Conservation (phyloP, 805 yeast genomes). For the Ogataea neopini region DNA sequence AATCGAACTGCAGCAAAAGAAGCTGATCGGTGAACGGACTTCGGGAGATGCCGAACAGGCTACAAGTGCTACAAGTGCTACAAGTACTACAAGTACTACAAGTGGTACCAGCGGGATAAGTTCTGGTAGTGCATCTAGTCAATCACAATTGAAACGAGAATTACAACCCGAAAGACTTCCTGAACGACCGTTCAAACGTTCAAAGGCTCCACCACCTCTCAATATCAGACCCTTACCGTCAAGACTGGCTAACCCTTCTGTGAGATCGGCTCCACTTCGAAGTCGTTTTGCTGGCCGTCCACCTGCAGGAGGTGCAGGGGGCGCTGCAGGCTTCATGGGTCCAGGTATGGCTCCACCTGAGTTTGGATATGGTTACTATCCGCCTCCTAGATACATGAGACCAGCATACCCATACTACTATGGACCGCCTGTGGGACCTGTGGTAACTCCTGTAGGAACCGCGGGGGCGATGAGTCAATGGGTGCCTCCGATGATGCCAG, state of each 20-base stretch:
- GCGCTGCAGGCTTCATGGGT: not conserved
- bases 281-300: conserved; percentile 1
- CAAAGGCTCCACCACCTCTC: conserved; percentile 27
- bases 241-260: conserved; percentile 9
- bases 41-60: conserved; percentile 1
- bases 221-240: conserved; percentile 11
- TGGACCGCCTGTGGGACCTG: conserved; percentile 2
- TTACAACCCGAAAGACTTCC: conserved; percentile 8
- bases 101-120: conserved; percentile 4
- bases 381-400: conserved; percentile 1
- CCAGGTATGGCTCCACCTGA: not conserved
- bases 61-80: not conserved
- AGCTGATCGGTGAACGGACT: conserved; percentile 19
- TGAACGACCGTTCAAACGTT: conserved; percentile 21
- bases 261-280: conserved; percentile 21
- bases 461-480: conserved; percentile 1
- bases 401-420: conserved; percentile 2
- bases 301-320: not conserved
- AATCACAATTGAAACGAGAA: not conserved
- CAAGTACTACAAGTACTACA: not conserved
- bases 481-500: not conserved
- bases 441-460: not conserved
- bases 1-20: conserved; percentile 26
- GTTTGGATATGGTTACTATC: not conserved
- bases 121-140: not conserved